Evolutionary conservation across 2,329 filamentous ascomycete species (phyloP).

Genomic region (Macroventuria anomochaeta): DNA sequence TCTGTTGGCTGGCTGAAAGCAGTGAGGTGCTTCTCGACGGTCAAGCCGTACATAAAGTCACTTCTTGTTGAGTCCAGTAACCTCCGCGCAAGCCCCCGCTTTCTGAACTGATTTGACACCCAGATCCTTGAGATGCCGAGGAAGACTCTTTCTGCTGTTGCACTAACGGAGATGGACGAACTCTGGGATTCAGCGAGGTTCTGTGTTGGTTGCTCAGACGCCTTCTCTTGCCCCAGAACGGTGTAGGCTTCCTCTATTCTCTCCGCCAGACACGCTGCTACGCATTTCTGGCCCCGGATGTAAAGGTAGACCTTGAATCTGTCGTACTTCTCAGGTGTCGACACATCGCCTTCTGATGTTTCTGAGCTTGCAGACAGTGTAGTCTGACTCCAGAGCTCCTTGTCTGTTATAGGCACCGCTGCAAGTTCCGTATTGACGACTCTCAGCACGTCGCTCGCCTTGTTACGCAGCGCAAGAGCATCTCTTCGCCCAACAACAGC

Average conservation of each 20-base stretch:
- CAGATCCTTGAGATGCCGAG: conserved; percentile 71
- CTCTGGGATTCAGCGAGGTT: conserved; percentile 24
- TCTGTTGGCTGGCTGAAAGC: conserved; percentile 73
- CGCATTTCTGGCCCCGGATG: conserved; percentile 65
- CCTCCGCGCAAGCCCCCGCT: conserved; percentile 63
- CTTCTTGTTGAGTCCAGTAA: conserved; percentile 63
- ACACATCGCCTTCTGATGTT: conserved; percentile 32
- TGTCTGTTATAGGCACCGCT: conserved; percentile 65
- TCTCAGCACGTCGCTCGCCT: conserved; percentile 61
- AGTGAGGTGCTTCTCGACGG: conserved; percentile 61
- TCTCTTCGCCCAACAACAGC: conserved; percentile 65
- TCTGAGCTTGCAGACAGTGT: conserved; percentile 11
- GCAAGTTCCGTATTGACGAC: conserved; percentile 69
- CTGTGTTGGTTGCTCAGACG: conserved; percentile 24
- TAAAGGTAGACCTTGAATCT: conserved; percentile 68
- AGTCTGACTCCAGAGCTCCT: conserved; percentile 63
- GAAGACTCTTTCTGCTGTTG: conserved; percentile 55
- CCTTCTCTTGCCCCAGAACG: conserved; percentile 50
- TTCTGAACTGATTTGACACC: conserved; percentile 64
- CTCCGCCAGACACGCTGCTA: conserved; percentile 68
- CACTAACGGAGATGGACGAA: conserved; percentile 53
- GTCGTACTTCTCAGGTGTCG: conserved; percentile 45
- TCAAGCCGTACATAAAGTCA: conserved; percentile 63
- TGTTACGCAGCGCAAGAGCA: conserved; percentile 59
- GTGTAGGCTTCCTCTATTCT: conserved; percentile 63